phyloP scores from a whole-genome alignment of 2,329 filamentous ascomycete genomes.

The Colletotrichum trifolii region DNA sequence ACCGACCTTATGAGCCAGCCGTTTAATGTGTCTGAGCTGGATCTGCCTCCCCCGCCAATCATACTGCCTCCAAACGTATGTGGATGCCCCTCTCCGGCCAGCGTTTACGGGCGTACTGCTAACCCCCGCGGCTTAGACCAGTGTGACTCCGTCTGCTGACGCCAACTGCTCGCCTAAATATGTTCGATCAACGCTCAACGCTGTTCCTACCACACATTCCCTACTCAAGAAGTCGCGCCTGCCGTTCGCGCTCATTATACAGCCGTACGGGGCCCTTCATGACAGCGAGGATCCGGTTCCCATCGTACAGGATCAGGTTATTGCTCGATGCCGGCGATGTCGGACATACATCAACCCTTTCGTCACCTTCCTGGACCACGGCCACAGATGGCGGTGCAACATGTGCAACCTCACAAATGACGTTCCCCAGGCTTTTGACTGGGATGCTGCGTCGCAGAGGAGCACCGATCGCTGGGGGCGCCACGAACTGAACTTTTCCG shows the following conservation, averaged over 20 bases:
- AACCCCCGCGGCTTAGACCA: slow-evolving; percentile 66
- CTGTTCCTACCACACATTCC: slow-evolving; percentile 90
- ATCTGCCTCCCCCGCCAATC: slow-evolving; percentile 90
- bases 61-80: slow-evolving; percentile 91
- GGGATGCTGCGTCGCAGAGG: slow-evolving; percentile 93
- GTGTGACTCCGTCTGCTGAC: slow-evolving; percentile 88
- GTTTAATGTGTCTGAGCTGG: slow-evolving; percentile 92
- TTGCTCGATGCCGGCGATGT: slow-evolving; percentile 94
- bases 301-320: slow-evolving; percentile 95
- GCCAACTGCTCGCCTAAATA: slow-evolving; percentile 95
- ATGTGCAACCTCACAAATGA: slow-evolving; percentile 99
- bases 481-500: slow-evolving; percentile 92
- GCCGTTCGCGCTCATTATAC: slow-evolving; percentile 94
- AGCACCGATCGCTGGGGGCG: slow-evolving; percentile 92
- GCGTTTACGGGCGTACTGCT: neutral
- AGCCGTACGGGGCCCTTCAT: slow-evolving; percentile 92
- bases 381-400: slow-evolving; percentile 98
- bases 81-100: slow-evolving; percentile 39
- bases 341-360: slow-evolving; percentile 98
- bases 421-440: slow-evolving; percentile 98
- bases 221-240: slow-evolving; percentile 97
- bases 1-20: slow-evolving; percentile 92
- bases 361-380: slow-evolving; percentile 95
- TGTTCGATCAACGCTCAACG: slow-evolving; percentile 93
- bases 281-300: slow-evolving; percentile 92